Evolutionary conservation across 768 basidiomycete genomes (phyloP), one percentile per base, ranked within the genome.

Genomic region (Trametes cinnabarina): DNA sequence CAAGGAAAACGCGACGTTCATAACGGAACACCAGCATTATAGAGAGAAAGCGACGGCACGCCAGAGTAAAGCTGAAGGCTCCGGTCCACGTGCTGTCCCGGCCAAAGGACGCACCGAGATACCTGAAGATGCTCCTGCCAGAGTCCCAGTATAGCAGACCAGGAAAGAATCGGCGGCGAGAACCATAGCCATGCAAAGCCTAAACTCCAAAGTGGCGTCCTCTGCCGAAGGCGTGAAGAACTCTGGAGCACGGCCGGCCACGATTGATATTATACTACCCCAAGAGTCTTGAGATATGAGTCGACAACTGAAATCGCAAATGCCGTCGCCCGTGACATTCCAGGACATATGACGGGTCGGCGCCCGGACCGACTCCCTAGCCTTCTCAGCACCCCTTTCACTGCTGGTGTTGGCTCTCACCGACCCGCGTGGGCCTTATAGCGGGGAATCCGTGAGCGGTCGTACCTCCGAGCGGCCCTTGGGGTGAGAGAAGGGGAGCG

Each of bases 21-120:
- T n/a, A 30, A 23, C 58, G 58, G 58, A 59, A 53, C 58, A 43
- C 47, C 47, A 53, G 58, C 58, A 59, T 59, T 59, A 51, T 39
- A 44, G 43, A 47, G 47, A 30, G 26, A 35, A 55, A 30, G 37
- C 37, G 11, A 15, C 37, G 23, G 47, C 43, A n/a, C 19, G 23
- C 10, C 4, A 11, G 43, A 23, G 12, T 12, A 20, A 6, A 20
- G 34, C 40, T 9, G 42, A 19, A 41, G 39, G 41, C 50, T 35
- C 11, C 23, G 17, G 25, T 26, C 14, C 17, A 23, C 12, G 5
- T 39, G 17, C 5, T 5, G 5, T 39, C 37, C n/a, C 37, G 9
- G 37, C 9, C 5, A 39, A 6, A 32, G 30, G 30, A 6, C 30
- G 30, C 30, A 32, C 30, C n/a, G n/a, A n/a, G n/a, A n/a, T n/a